Base-by-base conservation (phyloP, 768 basidiomycete species). In the Mycena kentingensis region DNA sequence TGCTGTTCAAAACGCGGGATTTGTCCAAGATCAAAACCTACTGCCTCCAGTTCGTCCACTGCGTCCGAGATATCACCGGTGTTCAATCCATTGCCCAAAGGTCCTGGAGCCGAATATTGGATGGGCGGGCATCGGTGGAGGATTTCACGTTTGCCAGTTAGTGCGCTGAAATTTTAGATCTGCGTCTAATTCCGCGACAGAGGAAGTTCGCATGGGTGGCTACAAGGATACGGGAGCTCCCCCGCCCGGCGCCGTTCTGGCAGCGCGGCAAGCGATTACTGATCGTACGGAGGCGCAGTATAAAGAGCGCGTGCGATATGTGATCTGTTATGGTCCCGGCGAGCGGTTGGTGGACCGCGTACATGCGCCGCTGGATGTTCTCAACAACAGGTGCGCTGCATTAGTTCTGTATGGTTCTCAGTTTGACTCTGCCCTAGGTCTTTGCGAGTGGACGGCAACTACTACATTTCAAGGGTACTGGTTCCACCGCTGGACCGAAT, bases 261-360 rank as follows among this genome's bases (percentile, higher is more conserved):
- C 94, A 7, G 87, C 88, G 3, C 79, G 87, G 25, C 80, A 83
- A 49, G 81, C 88, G 68, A 60, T 86, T 13, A 65, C 81, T 38
- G 95, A 98, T 1, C 83, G 85, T 22, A 81, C 88, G 45, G 95
- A 97, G 64, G 78, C 89, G 1, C 92, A 95, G 60, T 97, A 98
- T 63, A 92, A 90, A 16, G 94, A 99, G 61, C 84, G 96, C 25
- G 82, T 98, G 1, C 93, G 93, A 1, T 98, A 98, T 65, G 81
- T 98, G 42, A 91, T 99, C 43, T 74, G 77, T 15, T 76, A 81
- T 37, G 85, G 90, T 4, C 76, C 80, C 16, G 80, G 82, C 5
- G 81, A 80, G 3, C 77, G 85, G 48, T 77, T 96, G 4, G 86
- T 88, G 12, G 87, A 94, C 55, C 74, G 87, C 39, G 90, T 90